Evolutionary conservation across 1,284 basidiomycete genomes (phyloP).

Genomic region (Stygiomarasmius scandens): DNA sequence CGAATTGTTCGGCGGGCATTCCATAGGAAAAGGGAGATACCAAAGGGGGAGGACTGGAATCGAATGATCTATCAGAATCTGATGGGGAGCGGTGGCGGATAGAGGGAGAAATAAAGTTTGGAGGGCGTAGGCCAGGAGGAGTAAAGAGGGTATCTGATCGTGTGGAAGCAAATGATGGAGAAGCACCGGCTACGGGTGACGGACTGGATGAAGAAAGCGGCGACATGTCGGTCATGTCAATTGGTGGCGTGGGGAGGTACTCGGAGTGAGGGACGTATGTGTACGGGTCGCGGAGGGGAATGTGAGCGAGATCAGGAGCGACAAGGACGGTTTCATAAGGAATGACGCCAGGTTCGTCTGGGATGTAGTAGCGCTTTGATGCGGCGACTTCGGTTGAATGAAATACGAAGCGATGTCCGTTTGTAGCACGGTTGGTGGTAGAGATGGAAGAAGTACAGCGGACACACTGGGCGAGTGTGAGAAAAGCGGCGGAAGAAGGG

Average conservation of each 20-base stretch:
- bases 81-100: neutral
- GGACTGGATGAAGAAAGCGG: slow-evolving; percentile 28
- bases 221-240: slow-evolving; percentile 36
- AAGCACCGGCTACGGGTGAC: slow-evolving; percentile 28
- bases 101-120: neutral
- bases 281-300: slow-evolving; percentile 14
- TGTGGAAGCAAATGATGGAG: slow-evolving; percentile 18
- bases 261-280: slow-evolving; percentile 27
- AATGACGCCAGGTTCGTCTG: slow-evolving; percentile 70
- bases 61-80: slow-evolving; percentile 3
- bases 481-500: slow-evolving; percentile 7
- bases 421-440: slow-evolving; percentile 68
- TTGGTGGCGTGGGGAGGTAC: slow-evolving; percentile 42
- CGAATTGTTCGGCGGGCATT: slow-evolving; percentile 37
- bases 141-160: neutral
- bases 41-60: neutral
- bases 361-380: slow-evolving; percentile 71
- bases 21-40: slow-evolving; percentile 23
- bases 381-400: slow-evolving; percentile 78
- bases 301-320: neutral
- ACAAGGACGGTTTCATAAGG: slow-evolving; percentile 36
- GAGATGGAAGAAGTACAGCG: slow-evolving; percentile 74
- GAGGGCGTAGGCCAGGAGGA: slow-evolving; percentile 8
- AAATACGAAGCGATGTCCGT: slow-evolving; percentile 88
- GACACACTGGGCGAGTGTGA: slow-evolving; percentile 45